A percentile compares a stretch with the other conserved stretches of the same genome.
Conservation (phyloP, 306 rosid species). For the Pueraria montana region DNA sequence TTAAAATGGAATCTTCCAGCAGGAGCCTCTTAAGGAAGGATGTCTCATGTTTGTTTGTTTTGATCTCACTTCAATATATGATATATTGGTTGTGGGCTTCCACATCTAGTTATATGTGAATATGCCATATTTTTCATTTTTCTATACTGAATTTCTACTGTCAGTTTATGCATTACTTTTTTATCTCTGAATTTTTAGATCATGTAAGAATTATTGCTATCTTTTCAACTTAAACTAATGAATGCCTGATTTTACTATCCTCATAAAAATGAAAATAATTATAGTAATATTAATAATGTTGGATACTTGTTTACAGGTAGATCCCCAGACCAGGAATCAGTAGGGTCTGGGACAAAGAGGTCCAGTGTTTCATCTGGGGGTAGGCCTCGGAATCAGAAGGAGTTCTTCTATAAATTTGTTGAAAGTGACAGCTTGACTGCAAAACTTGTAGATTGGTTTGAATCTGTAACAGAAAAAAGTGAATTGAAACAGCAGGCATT, state of each 20-base stretch:
- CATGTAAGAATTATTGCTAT: conserved; percentile 17
- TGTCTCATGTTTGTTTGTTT: conserved; percentile 12
- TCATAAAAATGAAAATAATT: background rate
- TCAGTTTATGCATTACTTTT: conserved; percentile 33
- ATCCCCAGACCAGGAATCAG: conserved; percentile 89
- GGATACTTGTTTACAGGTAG: conserved; percentile 67
- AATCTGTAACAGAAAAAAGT: conserved; percentile 58
- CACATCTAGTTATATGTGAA: conserved; percentile 26
- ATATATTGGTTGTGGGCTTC: conserved; percentile 25
- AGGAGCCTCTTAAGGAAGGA: conserved; percentile 9
- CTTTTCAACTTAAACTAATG: conserved; percentile 35
- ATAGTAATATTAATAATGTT: conserved; percentile 40
- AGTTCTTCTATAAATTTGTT: conserved; percentile 80
- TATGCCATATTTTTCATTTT: background rate
- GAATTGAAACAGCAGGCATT: conserved; percentile 65
- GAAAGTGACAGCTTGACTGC: conserved; percentile 69
- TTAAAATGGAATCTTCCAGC: background rate
- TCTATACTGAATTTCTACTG: conserved; percentile 11
- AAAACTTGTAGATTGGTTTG: conserved; percentile 86
- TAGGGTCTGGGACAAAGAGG: conserved; percentile 92
- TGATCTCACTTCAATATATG: conserved; percentile 2
- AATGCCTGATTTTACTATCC: conserved; percentile 37
- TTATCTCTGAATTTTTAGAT: conserved; percentile 1
- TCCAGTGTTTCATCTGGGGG: conserved; percentile 85
- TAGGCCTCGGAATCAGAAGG: conserved; percentile 78